Base-by-base conservation (phyloP, 164 flowering plant genomes). In the Aristolochia contorta region DNA sequence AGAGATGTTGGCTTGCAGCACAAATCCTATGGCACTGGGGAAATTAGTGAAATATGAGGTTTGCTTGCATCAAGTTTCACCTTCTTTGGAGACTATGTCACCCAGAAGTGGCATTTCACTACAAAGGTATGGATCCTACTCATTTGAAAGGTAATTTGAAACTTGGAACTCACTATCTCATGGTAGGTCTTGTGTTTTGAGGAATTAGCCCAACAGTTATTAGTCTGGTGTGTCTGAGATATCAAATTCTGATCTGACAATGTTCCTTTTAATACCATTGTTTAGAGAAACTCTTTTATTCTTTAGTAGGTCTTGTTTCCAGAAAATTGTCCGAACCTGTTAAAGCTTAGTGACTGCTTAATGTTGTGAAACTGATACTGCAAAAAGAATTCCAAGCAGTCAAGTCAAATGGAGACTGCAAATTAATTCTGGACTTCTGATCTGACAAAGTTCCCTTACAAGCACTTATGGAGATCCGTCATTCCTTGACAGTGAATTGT, bases 1-100 rank as follows among this genome's bases (percentile, higher is more conserved):
- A 58, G 87, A 83, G 75, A 83, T 82, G 82, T 63, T 84, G 45
- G 61, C 81, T 47, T 75, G 74, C 66, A 72, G 81, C 54, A 61
- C 73, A 56, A 72, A 74, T 60, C 71, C 72, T 48, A 73, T 70
- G 67, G 79, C 80, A 47, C 30, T 77, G 41, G 82, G 90, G 37
- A 78, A 75, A 56, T 64, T 78, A 57, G 50, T 75, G 22, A 69
- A 60, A 20, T 75, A 73, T 30, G 67, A 76, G 54, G 49, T 25
- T 12, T 53, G 59, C 37, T 63, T 20, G 18, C 60, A 63, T 67
- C 60, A 59, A 51, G 57, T 8, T 52, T 66, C 68, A 47, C 30
- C 58, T 56, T 21, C 20, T 30, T 64, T 47, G 27, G 67, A 69
- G 49, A 47, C 22, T 43, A 61, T 55, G 49, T 54, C 68, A 52